A percentile compares a stretch with the other conserved stretches of the same genome.
phyloP scores from a whole-genome alignment of 208 protist species.

The Wallacemonas sp. region DNA sequence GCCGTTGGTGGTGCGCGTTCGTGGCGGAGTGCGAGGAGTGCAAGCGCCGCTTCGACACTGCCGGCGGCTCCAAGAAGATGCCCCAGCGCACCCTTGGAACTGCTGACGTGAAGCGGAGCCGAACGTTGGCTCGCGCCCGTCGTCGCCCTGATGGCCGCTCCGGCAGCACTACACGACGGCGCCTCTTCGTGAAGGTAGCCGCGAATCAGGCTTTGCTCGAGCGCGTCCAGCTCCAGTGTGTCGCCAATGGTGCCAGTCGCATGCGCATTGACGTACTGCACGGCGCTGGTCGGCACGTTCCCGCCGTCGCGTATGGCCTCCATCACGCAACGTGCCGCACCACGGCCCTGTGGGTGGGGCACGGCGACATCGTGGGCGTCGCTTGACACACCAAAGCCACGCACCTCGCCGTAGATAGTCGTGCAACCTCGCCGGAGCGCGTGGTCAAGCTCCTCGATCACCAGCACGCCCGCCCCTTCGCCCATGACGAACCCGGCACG shows the following conservation, averaged over 20 bases:
- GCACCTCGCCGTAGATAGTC: conserved; percentile 90
- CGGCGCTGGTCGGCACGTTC: conserved; percentile 23
- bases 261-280: conserved; percentile 98
- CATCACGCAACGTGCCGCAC: conserved; percentile 82
- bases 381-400: conserved; percentile 82
- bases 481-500: conserved; percentile 97
- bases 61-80: conserved; percentile 98
- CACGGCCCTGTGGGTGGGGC: conserved; percentile 87
- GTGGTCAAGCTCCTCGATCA: conserved; percentile 93
- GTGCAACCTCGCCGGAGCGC: conserved; percentile 63
- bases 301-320: conserved; percentile 75
- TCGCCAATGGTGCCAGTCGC: conserved; percentile 98
- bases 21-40: conserved; percentile 74
- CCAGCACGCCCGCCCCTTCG: conserved; percentile 94
- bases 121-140: neutral
- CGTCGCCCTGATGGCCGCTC: no score
- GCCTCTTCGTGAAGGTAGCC: neutral
- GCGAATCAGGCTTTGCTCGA: conserved; percentile 26
- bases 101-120: conserved; percentile 66
- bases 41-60: conserved; percentile 90
- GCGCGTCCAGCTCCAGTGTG: conserved; percentile 76
- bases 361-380: conserved; percentile 96
- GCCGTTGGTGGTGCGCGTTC: conserved; percentile 88
- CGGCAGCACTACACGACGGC: neutral
- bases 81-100: conserved; percentile 94